Conservation (phyloP, 768 basidiomycete species). For the Mycena galopus region DNA sequence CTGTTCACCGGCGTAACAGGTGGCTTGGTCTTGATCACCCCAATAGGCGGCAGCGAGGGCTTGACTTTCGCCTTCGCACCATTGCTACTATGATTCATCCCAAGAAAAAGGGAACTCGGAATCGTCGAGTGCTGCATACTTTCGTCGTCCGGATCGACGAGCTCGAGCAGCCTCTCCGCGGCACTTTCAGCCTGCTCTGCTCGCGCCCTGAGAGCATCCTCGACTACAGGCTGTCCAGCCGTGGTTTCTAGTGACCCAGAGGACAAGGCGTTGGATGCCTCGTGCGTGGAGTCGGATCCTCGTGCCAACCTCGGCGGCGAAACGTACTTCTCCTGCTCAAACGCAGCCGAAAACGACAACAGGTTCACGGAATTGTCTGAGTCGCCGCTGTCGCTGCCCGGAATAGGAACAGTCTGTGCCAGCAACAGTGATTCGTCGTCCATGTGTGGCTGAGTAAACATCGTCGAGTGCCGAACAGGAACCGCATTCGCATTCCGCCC, state of each 20-base stretch:
- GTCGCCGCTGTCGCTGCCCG: slow-evolving; percentile 78
- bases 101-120: slow-evolving; percentile 66
- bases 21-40: slow-evolving; percentile 46
- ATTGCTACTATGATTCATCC: slow-evolving; percentile 49
- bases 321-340: slow-evolving; percentile 57
- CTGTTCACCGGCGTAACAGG: slow-evolving; percentile 79
- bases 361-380: slow-evolving; percentile 74
- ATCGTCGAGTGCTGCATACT: slow-evolving; percentile 63
- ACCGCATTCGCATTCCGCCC: slow-evolving; percentile 46
- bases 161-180: slow-evolving; percentile 87
- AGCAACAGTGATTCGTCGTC: slow-evolving; percentile 76
- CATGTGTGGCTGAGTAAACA: slow-evolving; percentile 55
- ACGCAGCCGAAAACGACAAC: slow-evolving; percentile 81
- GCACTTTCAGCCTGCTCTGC: slow-evolving; percentile 96
- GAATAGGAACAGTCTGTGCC: slow-evolving; percentile 81
- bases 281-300: slow-evolving; percentile 62
- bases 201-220: slow-evolving; percentile 87
- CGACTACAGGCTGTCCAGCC: slow-evolving; percentile 68
- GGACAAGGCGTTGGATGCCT: slow-evolving; percentile 72
- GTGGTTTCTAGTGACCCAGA: slow-evolving; percentile 61
- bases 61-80: slow-evolving; percentile 57
- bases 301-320: slow-evolving; percentile 45
- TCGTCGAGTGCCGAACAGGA: slow-evolving; percentile 59
- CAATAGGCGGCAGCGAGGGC: slow-evolving; percentile 51
- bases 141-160: slow-evolving; percentile 85